phyloP scores from a whole-genome alignment of 768 basidiomycete genomes.

The Mycena chlorophos region DNA sequence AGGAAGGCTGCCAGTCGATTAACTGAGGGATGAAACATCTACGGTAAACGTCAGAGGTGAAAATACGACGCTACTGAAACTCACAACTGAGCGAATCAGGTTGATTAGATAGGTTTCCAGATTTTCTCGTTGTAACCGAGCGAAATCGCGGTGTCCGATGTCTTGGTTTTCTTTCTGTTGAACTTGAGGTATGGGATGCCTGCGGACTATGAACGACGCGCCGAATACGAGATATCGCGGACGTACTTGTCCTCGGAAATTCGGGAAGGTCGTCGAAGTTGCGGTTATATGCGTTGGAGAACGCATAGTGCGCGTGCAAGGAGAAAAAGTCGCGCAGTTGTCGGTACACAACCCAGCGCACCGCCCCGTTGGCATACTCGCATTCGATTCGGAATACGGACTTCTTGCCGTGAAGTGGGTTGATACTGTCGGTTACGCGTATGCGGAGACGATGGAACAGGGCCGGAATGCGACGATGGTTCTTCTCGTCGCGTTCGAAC shows the following conservation, averaged over 20 bases:
- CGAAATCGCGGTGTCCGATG: constrained; percentile 71
- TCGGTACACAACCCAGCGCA: constrained; percentile 93
- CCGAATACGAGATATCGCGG: not conserved
- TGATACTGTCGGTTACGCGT: constrained; percentile 81
- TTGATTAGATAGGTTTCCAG: constrained; percentile 87
- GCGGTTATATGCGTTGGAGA: constrained; percentile 78
- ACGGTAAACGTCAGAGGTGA: not conserved
- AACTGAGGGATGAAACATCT: constrained; percentile 96
- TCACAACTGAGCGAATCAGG: constrained; percentile 85
- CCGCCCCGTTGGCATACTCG: constrained; percentile 91
- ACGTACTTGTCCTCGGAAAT: constrained; percentile 80
- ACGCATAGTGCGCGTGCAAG: constrained; percentile 84
- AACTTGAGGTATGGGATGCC: constrained; percentile 92
- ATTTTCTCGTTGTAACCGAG: constrained; percentile 75
- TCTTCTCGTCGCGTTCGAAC: constrained; percentile 86
- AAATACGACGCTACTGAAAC: constrained; percentile 26
- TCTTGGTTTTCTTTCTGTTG: constrained; percentile 63
- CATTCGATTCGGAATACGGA: constrained; percentile 91
- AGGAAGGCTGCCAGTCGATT: constrained; percentile 90
- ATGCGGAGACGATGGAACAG: constrained; percentile 81
- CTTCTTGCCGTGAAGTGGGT: constrained; percentile 74
- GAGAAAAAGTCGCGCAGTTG: constrained; percentile 90
- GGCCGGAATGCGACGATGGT: constrained; percentile 75
- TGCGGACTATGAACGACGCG: constrained; percentile 28
- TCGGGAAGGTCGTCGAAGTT: constrained; percentile 81